A percentile compares a stretch with the other conserved stretches of the same genome.
Evolutionary conservation across 768 basidiomycete genomes (phyloP).

Genomic region (Termitomyces sp.): DNA sequence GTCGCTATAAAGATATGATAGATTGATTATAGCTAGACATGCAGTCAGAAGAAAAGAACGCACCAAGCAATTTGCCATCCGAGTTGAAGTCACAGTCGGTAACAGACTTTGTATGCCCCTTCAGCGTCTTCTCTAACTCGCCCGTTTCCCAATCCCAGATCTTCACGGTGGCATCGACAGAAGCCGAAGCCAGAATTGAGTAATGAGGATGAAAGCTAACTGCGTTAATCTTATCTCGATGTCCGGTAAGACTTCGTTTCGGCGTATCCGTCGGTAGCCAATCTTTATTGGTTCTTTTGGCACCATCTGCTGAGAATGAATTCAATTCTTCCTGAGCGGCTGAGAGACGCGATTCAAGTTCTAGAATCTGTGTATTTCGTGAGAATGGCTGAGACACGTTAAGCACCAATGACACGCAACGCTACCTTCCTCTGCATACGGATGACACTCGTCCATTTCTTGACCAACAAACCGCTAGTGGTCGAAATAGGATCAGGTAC

Average conservation of each 20-base stretch:
- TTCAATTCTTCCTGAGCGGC: slow-evolving; percentile 32
- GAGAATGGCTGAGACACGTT: neutral
- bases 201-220: slow-evolving; percentile 70
- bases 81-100: slow-evolving; percentile 66
- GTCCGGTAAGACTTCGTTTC: slow-evolving; percentile 43
- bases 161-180: slow-evolving; percentile 65
- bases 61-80: slow-evolving; percentile 62
- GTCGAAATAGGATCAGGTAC: slow-evolving; percentile 19
- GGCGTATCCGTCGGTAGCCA: slow-evolving; percentile 50
- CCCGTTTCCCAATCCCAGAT: slow-evolving; percentile 82
- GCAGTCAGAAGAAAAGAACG: neutral
- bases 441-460: slow-evolving; percentile 84
- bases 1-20: slow-evolving; percentile 8
- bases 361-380: slow-evolving; percentile 42
- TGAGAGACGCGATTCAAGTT: slow-evolving; percentile 49
- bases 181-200: slow-evolving; percentile 57
- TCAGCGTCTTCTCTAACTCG: slow-evolving; percentile 67
- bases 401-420: neutral
- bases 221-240: slow-evolving; percentile 49
- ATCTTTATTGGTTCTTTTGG: slow-evolving; percentile 20
- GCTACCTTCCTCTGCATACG: slow-evolving; percentile 74
- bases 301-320: slow-evolving; percentile 1
- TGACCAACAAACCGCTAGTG: slow-evolving; percentile 54
- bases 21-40: neutral
- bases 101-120: slow-evolving; percentile 68